Evolutionary conservation across 106 monocot species (phyloP).

Genomic region (Apostasia ramifera): DNA sequence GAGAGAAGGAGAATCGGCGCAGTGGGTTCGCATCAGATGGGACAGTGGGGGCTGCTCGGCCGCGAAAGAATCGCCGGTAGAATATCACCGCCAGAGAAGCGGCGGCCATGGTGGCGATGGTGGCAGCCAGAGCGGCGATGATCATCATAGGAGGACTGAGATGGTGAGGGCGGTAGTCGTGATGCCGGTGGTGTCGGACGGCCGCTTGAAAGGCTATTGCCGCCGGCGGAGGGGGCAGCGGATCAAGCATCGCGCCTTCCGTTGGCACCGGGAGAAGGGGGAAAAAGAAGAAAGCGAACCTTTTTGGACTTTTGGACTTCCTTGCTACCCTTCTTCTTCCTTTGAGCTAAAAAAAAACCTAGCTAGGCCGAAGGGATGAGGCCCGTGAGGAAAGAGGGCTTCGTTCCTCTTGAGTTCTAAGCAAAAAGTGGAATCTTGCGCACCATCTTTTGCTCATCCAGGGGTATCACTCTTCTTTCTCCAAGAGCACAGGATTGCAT

Average conservation of each 20-base stretch:
- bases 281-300: not conserved
- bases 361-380: too few relatives aligned
- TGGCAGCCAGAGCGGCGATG: not conserved
- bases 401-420: too few relatives aligned
- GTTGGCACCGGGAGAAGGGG: not conserved
- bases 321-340: not conserved
- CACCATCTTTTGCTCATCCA: too few relatives aligned
- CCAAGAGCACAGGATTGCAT: too few relatives aligned
- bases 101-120: not conserved
- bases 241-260: not conserved
- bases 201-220: not conserved
- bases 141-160: not conserved
- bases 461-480: too few relatives aligned
- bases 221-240: conserved; percentile 2
- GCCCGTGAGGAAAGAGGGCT: too few relatives aligned
- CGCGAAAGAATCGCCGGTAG: conserved; percentile 17
- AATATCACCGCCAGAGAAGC: conserved; percentile 7
- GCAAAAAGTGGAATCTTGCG: too few relatives aligned
- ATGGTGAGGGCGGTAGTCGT: not conserved
- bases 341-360: not conserved
- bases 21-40: not conserved
- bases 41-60: conserved; percentile 2
- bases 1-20: conserved; percentile 3
- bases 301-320: not conserved
- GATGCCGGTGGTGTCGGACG: not conserved